Percentiles rank a stretch among this genome's conserved stretches.
These are phyloP conservation scores for Ogataea pini DNA, from an alignment of 805 yeast genomes.

Conservation along the genomic window DNA sequence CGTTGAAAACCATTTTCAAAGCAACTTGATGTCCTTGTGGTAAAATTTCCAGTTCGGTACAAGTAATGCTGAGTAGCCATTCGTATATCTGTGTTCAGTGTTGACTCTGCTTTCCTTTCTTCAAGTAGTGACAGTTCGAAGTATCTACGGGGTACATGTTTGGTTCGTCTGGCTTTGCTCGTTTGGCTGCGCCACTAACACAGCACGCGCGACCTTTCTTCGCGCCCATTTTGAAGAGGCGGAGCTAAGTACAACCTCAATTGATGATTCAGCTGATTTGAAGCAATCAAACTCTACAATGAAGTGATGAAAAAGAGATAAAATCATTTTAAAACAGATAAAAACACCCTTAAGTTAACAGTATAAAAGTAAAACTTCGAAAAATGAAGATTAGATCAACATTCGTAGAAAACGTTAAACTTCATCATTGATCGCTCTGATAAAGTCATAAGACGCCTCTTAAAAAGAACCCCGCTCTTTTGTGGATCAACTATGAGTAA, in stretches of 20 bases:
- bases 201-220: not conserved
- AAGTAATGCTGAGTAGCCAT: no score
- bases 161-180: no score
- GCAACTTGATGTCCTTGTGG: no score
- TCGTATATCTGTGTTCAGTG: no score
- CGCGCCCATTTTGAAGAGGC: not conserved
- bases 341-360: constrained; percentile 19
- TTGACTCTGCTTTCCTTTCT: no score
- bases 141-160: no score
- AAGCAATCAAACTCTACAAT: not conserved
- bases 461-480: constrained; percentile 3
- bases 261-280: no score
- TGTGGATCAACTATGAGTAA: constrained; percentile 6
- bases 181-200: not conserved
- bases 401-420: constrained; percentile 5
- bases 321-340: constrained; percentile 15
- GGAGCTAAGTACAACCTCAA: not conserved
- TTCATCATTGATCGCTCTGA: constrained; percentile 7
- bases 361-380: constrained; percentile 9
- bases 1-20: no score
- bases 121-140: no score
- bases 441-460: constrained; percentile 4
- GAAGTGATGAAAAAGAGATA: not conserved
- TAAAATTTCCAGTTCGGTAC: no score
- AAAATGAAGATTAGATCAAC: constrained; percentile 9